Percentiles rank a stretch among this genome's conserved stretches.
These are phyloP conservation scores for Jacaranda copaia DNA, from an alignment of 257 asterid genomes.

Conservation along the genomic window DNA sequence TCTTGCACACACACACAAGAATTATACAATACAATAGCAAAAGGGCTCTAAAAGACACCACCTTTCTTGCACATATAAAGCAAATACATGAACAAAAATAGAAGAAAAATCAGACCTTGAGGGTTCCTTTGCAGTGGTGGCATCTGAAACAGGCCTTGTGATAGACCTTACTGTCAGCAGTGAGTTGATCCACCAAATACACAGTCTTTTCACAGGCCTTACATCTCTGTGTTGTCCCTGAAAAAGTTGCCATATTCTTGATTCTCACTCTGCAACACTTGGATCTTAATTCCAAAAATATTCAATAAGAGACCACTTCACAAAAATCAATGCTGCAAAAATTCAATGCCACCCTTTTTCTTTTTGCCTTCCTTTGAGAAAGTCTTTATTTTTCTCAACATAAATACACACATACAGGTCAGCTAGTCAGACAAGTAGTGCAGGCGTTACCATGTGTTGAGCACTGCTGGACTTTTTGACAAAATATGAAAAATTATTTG, in stretches of 20 bases:
- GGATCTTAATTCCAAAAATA: slow-evolving; percentile 39
- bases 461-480: slow-evolving; percentile 28
- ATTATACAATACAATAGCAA: neutral
- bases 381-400: slow-evolving; percentile 24
- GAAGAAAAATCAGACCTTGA: slow-evolving; percentile 52
- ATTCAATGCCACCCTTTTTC: slow-evolving; percentile 14
- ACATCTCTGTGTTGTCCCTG: slow-evolving; percentile 78
- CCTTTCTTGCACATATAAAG: slow-evolving; percentile 4
- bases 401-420: slow-evolving; percentile 29
- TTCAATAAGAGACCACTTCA: slow-evolving; percentile 2
- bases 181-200: slow-evolving; percentile 73
- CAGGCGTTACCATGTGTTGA: slow-evolving; percentile 37
- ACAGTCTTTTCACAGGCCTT: slow-evolving; percentile 78
- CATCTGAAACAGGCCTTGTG: slow-evolving; percentile 84
- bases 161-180: slow-evolving; percentile 67
- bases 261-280: slow-evolving; percentile 17
- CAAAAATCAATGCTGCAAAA: slow-evolving; percentile 18
- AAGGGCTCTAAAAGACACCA: slow-evolving; percentile 15
- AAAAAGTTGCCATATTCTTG: slow-evolving; percentile 56
- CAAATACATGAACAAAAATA: neutral
- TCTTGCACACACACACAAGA: slow-evolving; percentile 20
- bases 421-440: slow-evolving; percentile 37
- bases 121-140: slow-evolving; percentile 80
- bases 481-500: neutral
- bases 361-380: slow-evolving; percentile 25